Conservation (phyloP, 116 monocot species). For the Papilionanthe hybrid region DNA sequence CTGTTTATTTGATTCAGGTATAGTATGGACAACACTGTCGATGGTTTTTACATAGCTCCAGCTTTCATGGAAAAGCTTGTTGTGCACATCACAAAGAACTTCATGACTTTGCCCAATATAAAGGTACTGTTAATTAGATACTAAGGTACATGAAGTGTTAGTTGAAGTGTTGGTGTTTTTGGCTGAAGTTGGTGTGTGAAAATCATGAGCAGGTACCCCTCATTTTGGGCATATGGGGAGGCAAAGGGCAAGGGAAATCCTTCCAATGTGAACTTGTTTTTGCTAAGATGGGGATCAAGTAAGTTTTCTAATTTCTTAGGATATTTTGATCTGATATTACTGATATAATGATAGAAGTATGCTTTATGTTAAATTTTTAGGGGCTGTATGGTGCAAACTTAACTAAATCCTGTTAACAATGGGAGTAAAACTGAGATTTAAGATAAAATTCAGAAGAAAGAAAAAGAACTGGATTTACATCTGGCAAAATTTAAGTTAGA, state of each 20-base stretch:
- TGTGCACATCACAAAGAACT: constrained; percentile 87
- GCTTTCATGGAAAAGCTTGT: constrained; percentile 99
- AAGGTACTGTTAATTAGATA: constrained; percentile 36
- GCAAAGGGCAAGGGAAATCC: constrained; percentile 97
- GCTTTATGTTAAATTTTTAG: too few relatives aligned
- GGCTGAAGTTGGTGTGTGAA: background rate
- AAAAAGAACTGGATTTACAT: too few relatives aligned
- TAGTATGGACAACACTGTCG: constrained; percentile 64
- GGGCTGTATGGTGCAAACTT: too few relatives aligned
- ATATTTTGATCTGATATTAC: background rate
- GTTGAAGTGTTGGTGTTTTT: background rate
- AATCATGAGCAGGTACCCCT: constrained; percentile 58
- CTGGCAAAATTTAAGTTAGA: too few relatives aligned
- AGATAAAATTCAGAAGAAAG: too few relatives aligned
- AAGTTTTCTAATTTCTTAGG: constrained; percentile 8
- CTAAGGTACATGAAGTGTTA: background rate
- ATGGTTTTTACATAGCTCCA: constrained; percentile 83
- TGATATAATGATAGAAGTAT: too few relatives aligned
- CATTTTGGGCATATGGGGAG: constrained; percentile 99
- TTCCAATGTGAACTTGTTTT: constrained; percentile 98
- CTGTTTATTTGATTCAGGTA: constrained; percentile 27
- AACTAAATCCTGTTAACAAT: too few relatives aligned
- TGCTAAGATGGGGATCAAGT: constrained; percentile 98
- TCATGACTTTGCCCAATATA: constrained; percentile 87
- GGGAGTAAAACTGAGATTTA: too few relatives aligned